Base-by-base conservation (phyloP, 352 stramenopile species). In the Elongisporangium prolatum region DNA sequence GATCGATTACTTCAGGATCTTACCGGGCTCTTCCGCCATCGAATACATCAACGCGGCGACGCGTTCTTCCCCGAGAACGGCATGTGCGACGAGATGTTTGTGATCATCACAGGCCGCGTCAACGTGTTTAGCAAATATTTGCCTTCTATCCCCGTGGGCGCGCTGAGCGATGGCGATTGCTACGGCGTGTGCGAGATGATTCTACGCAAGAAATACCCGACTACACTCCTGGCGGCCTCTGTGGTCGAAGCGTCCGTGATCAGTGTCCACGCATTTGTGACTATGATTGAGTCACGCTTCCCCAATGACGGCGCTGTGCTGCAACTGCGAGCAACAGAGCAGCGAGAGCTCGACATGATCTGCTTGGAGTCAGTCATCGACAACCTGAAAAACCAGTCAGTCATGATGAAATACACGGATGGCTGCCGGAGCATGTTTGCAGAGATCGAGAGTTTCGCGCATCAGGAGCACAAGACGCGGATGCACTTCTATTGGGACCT, bases 51-150 rank as follows among this genome's bases (percentile, higher is more conserved):
- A 25, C 76, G 79, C 21, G 83, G 83, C 0, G 83, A 91, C 49
- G 59, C 57, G 0, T 76, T 93, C 37, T 81, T 78, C 0, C 69
- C 77, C 0, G 75, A 90, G 48, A 80, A 69, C 57, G 80, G 68
- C 5, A 64, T 93, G 17, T 89, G 83, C 52, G 70, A 88, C 20
- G 79, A 89, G 58, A 83, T 90, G 60, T 82, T 86, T 37, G 77
- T 93, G 4, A 65, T 93, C 1, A 72, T 90, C 16, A 74, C 65
- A 18, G 83, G 83, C 1, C 63, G 69, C 54, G 79, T 78, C 11
- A 86, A 93, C 47, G 59, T 89, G 7, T 90, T 76, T 50, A 78
- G 63, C 21, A 80, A 77, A 59, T 59, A 65, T 5, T 52, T 72
- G 1, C 60, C 61, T 3, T 21, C 51, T 3, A 66, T 86, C 4